These are phyloP conservation scores for Periconia sp. DNA, from an alignment of 2,329 filamentous ascomycete genomes.

Conservation along the genomic window DNA sequence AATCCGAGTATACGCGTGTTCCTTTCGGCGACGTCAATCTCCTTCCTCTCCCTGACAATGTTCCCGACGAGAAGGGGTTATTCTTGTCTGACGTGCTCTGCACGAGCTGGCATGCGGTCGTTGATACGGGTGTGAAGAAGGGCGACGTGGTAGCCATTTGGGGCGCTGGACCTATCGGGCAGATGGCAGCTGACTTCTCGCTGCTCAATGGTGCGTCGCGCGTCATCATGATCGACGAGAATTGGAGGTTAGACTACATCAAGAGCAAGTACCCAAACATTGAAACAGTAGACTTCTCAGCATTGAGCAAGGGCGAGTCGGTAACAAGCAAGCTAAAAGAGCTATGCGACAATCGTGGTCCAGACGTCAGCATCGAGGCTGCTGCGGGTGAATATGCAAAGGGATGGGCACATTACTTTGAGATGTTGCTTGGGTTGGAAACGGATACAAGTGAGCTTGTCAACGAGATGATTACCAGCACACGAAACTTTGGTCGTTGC, in stretches of 20 bases:
- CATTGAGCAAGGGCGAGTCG: slow-evolving; percentile 65
- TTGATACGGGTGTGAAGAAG: slow-evolving; percentile 81
- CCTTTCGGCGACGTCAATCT: slow-evolving; percentile 83
- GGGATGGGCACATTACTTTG: slow-evolving; percentile 66
- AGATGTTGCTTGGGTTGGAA: slow-evolving; percentile 70
- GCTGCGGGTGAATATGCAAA: slow-evolving; percentile 69
- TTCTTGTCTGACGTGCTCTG: slow-evolving; percentile 81
- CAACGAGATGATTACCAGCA: slow-evolving; percentile 80
- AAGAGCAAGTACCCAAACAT: slow-evolving; percentile 69
- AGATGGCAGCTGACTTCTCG: slow-evolving; percentile 73
- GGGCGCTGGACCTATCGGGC: slow-evolving; percentile 86
- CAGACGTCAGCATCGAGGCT: slow-evolving; percentile 76
- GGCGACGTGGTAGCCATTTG: slow-evolving; percentile 82
- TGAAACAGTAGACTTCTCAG: slow-evolving; percentile 72
- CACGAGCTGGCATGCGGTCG: slow-evolving; percentile 82
- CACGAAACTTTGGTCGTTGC: slow-evolving; percentile 73
- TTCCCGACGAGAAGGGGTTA: slow-evolving; percentile 83
- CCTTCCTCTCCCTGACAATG: slow-evolving; percentile 75
- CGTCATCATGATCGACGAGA: slow-evolving; percentile 81
- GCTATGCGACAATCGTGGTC: slow-evolving; percentile 70
- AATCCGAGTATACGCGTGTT: slow-evolving; percentile 85
- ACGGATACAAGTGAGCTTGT: slow-evolving; percentile 84
- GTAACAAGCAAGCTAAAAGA: slow-evolving; percentile 77
- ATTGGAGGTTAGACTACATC: slow-evolving; percentile 72
- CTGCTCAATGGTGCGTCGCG: slow-evolving; percentile 74